Conservation (phyloP, 2,329 filamentous ascomycete species). For the Talaromyces sp. region DNA sequence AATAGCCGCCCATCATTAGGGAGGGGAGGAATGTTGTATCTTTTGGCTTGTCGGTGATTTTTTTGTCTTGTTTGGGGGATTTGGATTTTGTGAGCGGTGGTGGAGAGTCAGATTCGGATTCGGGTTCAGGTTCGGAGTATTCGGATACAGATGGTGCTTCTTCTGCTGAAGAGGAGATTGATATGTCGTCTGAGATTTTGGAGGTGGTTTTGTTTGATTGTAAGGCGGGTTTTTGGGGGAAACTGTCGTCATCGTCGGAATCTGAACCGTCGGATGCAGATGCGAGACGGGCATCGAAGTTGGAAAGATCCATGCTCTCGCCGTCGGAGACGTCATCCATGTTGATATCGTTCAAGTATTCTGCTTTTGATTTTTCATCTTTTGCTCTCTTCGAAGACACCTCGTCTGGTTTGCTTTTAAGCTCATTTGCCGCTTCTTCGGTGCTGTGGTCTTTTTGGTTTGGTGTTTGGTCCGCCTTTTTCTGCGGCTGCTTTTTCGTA, state of each 20-base stretch:
- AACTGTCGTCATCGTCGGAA: slow-evolving; percentile 23
- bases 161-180: slow-evolving; percentile 31
- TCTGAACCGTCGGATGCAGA: slow-evolving; percentile 27
- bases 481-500: slow-evolving; percentile 17
- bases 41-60: slow-evolving; percentile 23
- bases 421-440: slow-evolving; percentile 19
- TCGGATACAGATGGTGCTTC: slow-evolving; percentile 28
- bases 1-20: slow-evolving; percentile 60
- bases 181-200: slow-evolving; percentile 24
- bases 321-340: slow-evolving; percentile 14
- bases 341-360: slow-evolving; percentile 22
- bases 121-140: slow-evolving; percentile 17
- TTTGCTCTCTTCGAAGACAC: background rate
- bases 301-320: slow-evolving; percentile 18
- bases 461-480: background rate
- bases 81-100: background rate
- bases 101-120: slow-evolving; percentile 23
- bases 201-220: background rate
- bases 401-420: background rate
- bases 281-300: slow-evolving; percentile 36
- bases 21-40: slow-evolving; percentile 59
- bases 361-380: slow-evolving; percentile 24
- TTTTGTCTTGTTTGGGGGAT: slow-evolving; percentile 16
- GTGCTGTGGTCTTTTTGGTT: background rate
- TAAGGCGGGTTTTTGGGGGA: background rate